Conservation (phyloP, 164 flowering plant species). For the Saururus chinensis region DNA sequence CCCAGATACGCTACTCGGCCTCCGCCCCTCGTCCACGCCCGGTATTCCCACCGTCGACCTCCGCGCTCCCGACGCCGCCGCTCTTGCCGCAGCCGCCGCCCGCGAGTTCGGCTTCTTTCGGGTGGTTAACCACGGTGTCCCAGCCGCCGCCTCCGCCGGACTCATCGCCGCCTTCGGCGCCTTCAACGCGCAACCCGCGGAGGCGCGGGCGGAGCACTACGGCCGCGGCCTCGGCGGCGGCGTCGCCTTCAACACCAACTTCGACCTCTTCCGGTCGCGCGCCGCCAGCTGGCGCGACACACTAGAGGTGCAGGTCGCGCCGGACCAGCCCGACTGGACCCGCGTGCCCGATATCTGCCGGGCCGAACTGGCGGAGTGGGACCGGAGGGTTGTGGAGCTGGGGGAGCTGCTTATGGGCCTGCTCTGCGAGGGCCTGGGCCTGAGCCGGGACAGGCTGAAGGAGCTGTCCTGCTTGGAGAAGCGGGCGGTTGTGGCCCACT, state of each 20-base stretch:
- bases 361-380: slow-evolving; percentile 35
- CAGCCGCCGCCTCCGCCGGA: too few species aligned
- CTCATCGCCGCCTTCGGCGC: neutral
- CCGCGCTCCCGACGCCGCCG: neutral
- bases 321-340: slow-evolving; percentile 1
- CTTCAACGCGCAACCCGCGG: slow-evolving; percentile 7
- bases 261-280: slow-evolving; percentile 15
- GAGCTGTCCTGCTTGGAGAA: slow-evolving; percentile 29
- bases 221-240: slow-evolving; percentile 1
- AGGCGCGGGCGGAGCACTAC: slow-evolving; percentile 3
- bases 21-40: neutral
- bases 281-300: slow-evolving; percentile 28
- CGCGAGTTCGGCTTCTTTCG: slow-evolving; percentile 21
- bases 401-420: slow-evolving; percentile 37
- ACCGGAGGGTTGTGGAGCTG: slow-evolving; percentile 13
- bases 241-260: slow-evolving; percentile 9
- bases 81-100: slow-evolving; percentile 8
- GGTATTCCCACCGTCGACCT: slow-evolving; percentile 15
- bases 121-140: slow-evolving; percentile 16
- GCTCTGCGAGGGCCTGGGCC: slow-evolving; percentile 52
- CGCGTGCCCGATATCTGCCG: slow-evolving; percentile 15
- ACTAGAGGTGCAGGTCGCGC: slow-evolving; percentile 10
- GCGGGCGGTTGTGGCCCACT: slow-evolving; percentile 37
- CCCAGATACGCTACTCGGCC: slow-evolving; percentile 18
- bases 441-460: slow-evolving; percentile 25